phyloP scores from a whole-genome alignment of 176 grass and related monocot genomes.

The Raddia distichophylla region DNA sequence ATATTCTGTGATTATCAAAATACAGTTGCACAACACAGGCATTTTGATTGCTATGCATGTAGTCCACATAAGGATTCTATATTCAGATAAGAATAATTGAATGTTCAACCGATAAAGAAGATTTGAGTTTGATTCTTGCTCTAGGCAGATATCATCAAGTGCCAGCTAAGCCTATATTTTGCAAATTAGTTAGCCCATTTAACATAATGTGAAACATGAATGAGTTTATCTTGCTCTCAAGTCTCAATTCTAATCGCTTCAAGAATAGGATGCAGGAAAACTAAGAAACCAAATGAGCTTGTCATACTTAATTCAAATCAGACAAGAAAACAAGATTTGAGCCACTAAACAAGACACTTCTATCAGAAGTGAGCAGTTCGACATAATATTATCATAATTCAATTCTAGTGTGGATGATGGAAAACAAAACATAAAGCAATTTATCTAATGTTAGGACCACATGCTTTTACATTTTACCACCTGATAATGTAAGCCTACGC shows the following conservation, averaged over 20 bases:
- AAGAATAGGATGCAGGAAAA: not conserved
- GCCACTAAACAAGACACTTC: not conserved
- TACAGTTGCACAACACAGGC: not conserved
- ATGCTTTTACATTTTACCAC: not conserved
- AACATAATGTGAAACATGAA: not conserved
- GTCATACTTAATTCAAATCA: not conserved
- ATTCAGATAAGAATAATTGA: not conserved
- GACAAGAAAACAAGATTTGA: not conserved
- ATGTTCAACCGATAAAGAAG: not conserved
- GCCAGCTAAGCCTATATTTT: not conserved
- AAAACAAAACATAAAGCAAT: constrained; percentile 3
- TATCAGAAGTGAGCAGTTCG: not conserved
- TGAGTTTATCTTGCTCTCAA: not conserved
- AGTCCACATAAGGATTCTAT: not conserved
- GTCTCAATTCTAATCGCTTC: not conserved
- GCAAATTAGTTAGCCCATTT: not conserved
- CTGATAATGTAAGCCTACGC: not conserved
- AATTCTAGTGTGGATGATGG: not conserved
- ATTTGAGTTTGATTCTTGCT: not conserved
- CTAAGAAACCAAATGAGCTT: not conserved
- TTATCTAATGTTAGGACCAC: not conserved
- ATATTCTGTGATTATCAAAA: not conserved
- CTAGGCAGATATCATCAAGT: not conserved
- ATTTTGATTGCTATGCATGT: not conserved
- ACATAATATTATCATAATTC: not conserved